These are phyloP conservation scores for Ogataea haglerorum DNA, from an alignment of 805 yeast genomes.

Conservation along the genomic window DNA sequence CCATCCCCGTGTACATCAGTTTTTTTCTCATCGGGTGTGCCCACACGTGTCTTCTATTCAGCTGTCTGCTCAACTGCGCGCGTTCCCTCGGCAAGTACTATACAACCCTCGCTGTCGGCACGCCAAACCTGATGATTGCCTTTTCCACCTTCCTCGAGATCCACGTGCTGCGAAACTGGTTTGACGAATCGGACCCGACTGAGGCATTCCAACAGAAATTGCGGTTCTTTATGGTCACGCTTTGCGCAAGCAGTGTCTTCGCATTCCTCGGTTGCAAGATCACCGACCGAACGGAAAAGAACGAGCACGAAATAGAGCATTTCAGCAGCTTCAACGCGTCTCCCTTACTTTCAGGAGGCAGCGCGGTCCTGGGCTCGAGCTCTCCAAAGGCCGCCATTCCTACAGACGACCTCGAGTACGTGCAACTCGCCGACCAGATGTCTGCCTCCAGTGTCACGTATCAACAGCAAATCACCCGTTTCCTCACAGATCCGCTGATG, in stretches of 20 bases:
- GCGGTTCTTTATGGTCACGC: conserved; percentile 21
- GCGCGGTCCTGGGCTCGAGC: conserved; percentile 30
- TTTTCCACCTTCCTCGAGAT: conserved; percentile 32
- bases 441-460: conserved; percentile 14
- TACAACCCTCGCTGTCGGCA: conserved; percentile 77
- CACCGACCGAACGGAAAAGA: conserved; percentile 26
- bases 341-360: conserved; percentile 34
- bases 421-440: conserved; percentile 27
- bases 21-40: conserved; percentile 67
- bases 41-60: conserved; percentile 64
- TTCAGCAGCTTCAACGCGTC: conserved; percentile 33
- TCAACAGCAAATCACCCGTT: conserved; percentile 12
- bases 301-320: conserved; percentile 22
- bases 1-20: conserved; percentile 40
- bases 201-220: conserved; percentile 22
- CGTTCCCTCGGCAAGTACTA: conserved; percentile 62
- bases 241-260: conserved; percentile 17
- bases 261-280: conserved; percentile 30
- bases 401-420: conserved; percentile 23
- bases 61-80: conserved; percentile 74
- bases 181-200: conserved; percentile 16
- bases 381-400: conserved; percentile 26
- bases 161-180: conserved; percentile 21
- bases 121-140: conserved; percentile 55
- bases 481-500: conserved; percentile 48